A percentile compares a stretch with the other conserved stretches of the same genome.
These are phyloP conservation scores for Paecilomyces sp. DNA, from an alignment of 2,329 filamentous ascomycete species.

Conservation along the genomic window DNA sequence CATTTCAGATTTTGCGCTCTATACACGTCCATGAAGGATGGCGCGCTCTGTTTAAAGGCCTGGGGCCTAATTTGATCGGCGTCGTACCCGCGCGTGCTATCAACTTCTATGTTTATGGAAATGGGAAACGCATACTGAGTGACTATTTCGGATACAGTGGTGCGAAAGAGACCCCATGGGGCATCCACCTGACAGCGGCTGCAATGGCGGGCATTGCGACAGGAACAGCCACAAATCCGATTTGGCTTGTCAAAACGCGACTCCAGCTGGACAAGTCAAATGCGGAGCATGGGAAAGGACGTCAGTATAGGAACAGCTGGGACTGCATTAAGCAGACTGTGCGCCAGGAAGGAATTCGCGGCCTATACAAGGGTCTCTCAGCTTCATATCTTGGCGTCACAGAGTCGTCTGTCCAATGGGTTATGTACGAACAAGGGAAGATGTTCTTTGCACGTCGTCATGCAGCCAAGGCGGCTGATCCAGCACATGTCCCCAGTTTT, in stretches of 20 bases:
- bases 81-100: conserved; percentile 86
- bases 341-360: conserved; percentile 69
- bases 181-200: conserved; percentile 72
- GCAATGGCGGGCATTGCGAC: conserved; percentile 75
- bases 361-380: conserved; percentile 83
- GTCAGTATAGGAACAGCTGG: conserved; percentile 78
- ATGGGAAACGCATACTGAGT: conserved; percentile 76
- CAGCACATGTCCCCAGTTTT: conserved; percentile 55
- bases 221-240: conserved; percentile 87
- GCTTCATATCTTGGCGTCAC: conserved; percentile 87
- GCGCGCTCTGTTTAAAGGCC: conserved; percentile 84
- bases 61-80: conserved; percentile 83
- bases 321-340: conserved; percentile 82
- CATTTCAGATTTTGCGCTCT: conserved; percentile 72
- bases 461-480: conserved; percentile 49
- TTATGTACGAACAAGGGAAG: conserved; percentile 92
- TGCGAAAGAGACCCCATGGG: conserved; percentile 51
- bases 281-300: conserved; percentile 51
- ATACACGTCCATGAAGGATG: conserved; percentile 78
- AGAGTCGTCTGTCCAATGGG: conserved; percentile 88
- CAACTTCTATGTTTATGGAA: conserved; percentile 91
- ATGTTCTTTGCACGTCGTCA: conserved; percentile 57
- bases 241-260: conserved; percentile 93
- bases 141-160: conserved; percentile 49
- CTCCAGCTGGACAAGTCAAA: conserved; percentile 85